Percentiles rank a stretch among this genome's conserved stretches.
Conservation (phyloP, 768 basidiomycete genomes). For the Collybiopsis confluens region DNA sequence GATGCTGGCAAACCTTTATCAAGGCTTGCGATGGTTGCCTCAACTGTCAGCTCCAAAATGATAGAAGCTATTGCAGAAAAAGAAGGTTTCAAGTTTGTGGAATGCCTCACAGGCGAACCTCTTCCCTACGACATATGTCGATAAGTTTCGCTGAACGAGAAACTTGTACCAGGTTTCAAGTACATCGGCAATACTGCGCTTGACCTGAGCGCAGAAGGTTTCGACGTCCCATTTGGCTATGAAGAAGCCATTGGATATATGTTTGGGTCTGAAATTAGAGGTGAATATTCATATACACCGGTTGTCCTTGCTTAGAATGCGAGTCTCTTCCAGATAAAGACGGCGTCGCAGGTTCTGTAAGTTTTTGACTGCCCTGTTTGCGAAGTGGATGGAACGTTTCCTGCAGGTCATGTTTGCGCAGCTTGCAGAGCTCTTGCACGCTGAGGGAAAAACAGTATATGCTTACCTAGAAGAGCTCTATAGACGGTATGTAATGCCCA, state of each 20-base stretch:
- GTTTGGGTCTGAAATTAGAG: constrained; percentile 69
- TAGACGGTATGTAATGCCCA: too few relatives aligned
- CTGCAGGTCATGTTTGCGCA: constrained; percentile 64
- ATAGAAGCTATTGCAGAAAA: constrained; percentile 65
- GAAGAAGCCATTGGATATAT: constrained; percentile 93
- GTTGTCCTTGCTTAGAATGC: background rate
- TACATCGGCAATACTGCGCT: constrained; percentile 84
- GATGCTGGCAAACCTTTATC: constrained; percentile 39
- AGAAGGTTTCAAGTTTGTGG: constrained; percentile 81
- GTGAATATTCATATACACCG: background rate
- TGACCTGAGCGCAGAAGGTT: constrained; percentile 58
- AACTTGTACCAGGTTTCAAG: constrained; percentile 68
- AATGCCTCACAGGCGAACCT: constrained; percentile 72
- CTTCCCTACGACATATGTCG: constrained; percentile 4
- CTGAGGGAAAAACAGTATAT: constrained; percentile 49
- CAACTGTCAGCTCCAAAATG: constrained; percentile 91
- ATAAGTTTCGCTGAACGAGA: constrained; percentile 12
- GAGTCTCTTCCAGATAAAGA: constrained; percentile 61
- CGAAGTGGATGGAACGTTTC: background rate
- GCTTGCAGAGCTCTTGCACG: constrained; percentile 48
- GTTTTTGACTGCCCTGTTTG: constrained; percentile 11
- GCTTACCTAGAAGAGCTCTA: constrained; percentile 63
- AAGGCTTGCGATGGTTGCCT: constrained; percentile 81
- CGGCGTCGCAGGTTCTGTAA: constrained; percentile 77
- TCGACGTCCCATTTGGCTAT: constrained; percentile 76